These are phyloP conservation scores for Hymenoscyphus linearis DNA, from an alignment of 2,329 filamentous ascomycete species.

Conservation along the genomic window DNA sequence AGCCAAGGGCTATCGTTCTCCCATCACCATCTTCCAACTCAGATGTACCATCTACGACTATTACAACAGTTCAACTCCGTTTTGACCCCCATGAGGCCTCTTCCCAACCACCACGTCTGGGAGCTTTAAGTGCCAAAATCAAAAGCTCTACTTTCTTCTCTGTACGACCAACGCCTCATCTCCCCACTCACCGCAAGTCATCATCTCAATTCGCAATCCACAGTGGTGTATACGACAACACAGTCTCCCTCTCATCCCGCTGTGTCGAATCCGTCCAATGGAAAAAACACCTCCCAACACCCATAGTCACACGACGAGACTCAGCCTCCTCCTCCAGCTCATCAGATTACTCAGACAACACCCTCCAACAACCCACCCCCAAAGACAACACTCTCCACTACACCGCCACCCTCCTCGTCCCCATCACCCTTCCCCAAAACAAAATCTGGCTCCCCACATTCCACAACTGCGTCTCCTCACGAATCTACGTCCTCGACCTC, in stretches of 20 bases:
- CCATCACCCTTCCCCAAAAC: constrained; percentile 53
- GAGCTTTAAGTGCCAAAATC: constrained; percentile 29
- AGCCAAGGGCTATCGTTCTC: constrained; percentile 29
- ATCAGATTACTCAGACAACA: constrained; percentile 22
- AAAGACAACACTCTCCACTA: constrained; percentile 36
- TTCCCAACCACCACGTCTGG: constrained; percentile 29
- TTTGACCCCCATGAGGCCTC: constrained; percentile 28
- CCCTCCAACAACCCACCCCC: constrained; percentile 3
- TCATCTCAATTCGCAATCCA: constrained; percentile 20
- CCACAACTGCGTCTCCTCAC: constrained; percentile 61
- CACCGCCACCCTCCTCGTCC: constrained; percentile 57
- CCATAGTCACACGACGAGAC: constrained; percentile 19
- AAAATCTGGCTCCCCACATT: constrained; percentile 65
- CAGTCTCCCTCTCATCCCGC: constrained; percentile 27
- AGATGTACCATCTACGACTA: constrained; percentile 20
- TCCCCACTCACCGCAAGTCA: constrained; percentile 21
- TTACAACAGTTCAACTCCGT: constrained; percentile 29
- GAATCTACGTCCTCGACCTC: constrained; percentile 57
- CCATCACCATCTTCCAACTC: constrained; percentile 18
- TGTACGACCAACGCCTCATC: constrained; percentile 15
- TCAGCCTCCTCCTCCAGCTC: constrained; percentile 28
- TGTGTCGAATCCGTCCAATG: constrained; percentile 31
- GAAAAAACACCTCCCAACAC: constrained; percentile 24
- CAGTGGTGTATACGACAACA: constrained; percentile 24
- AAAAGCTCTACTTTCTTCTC: constrained; percentile 27